Evolutionary conservation across 208 protist species (phyloP).

Genomic region (Angomonas deanei): DNA sequence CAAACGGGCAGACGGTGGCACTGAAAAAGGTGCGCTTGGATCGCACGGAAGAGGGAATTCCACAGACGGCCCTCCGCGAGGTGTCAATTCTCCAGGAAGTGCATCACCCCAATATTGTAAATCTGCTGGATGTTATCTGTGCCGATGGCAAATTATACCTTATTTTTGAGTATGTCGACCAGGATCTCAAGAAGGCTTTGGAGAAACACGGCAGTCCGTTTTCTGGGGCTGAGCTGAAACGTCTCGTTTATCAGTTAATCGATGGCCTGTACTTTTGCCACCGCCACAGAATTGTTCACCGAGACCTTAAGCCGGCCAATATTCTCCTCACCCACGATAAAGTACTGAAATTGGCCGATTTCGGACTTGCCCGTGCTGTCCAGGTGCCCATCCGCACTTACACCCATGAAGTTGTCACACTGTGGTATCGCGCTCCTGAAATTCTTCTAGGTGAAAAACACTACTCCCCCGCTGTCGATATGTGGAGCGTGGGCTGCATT

Average conservation of each 20-base stretch:
- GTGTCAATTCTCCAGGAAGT: constrained; percentile 97
- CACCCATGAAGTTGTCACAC: constrained; percentile 99
- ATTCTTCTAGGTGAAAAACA: constrained; percentile 98
- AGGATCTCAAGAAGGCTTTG: constrained; percentile 97
- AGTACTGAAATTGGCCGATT: constrained; percentile 92
- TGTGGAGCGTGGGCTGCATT: constrained; percentile 99
- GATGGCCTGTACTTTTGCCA: constrained; percentile 92
- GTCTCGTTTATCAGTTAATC: constrained; percentile 87
- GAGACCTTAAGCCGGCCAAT: constrained; percentile 96
- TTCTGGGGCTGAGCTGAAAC: constrained; percentile 72
- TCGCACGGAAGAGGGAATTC: constrained; percentile 97
- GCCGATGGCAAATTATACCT: constrained; percentile 88
- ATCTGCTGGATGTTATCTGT: constrained; percentile 87
- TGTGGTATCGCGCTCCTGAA: constrained; percentile 99
- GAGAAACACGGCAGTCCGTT: constrained; percentile 79
- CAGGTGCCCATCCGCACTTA: constrained; percentile 98
- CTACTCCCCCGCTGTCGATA: constrained; percentile 99
- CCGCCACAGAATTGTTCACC: constrained; percentile 90
- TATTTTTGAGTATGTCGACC: constrained; percentile 89
- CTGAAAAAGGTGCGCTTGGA: constrained; percentile 98
- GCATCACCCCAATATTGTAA: constrained; percentile 96
- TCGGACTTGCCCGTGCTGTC: constrained; percentile 97
- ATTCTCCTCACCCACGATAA: constrained; percentile 86
- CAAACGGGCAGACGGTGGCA: constrained; percentile 89
- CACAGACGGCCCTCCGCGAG: constrained; percentile 96